Base-by-base conservation (phyloP, 495 filamentous ascomycete genomes). In the Neurospora sp. region DNA sequence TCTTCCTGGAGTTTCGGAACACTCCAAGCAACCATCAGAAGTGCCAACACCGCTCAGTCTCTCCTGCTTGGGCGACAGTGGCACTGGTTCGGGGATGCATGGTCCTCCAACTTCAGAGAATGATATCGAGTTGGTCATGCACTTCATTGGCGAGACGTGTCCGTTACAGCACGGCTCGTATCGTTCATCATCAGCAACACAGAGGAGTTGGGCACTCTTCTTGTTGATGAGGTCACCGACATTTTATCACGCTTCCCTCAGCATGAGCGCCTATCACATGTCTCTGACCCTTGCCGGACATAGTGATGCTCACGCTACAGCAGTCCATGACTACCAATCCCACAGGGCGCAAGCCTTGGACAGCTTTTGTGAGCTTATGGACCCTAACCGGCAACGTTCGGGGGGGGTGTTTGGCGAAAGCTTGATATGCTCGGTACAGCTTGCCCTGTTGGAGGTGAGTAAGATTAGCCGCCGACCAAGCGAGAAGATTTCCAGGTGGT, bases 381-480 rank as follows among this genome's bases (percentile, higher is more conserved):
- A 20, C 16, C n/a, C 35, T 20, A 20, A 38, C 5, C 22, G 48
- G 9, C 48, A 38, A 68, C 35, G 37, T 22, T 69, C 46, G n/a
- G 27, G 53, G 11, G 27, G 48, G 8, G 59, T 69, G 5, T 69
- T 39, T 41, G 71, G 46, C 35, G 71, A 72, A 42, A 68, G n/a
- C 10, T 37, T 72, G n/a, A 69, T 72, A 37, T 69, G 71, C 37
- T 68, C 48, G 37, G 71, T 72, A 10, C 71, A 72, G 31, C 68
- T 72, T 40, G 71, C 71, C 38, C 46, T 72, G 31, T 41, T 72
- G 20, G 71, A 72, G 53, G 71, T 72, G 35, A 72, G 71, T 70
- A 31, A 35, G 12, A 39, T 39, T 4, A 39, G 11, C 11, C 38
- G 20, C 16, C 12, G 2, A 20, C 11, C 31, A 7, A 40, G 18